Evolutionary conservation across 345 rosid genomes (phyloP).

Genomic region (Passiflora organensis): DNA sequence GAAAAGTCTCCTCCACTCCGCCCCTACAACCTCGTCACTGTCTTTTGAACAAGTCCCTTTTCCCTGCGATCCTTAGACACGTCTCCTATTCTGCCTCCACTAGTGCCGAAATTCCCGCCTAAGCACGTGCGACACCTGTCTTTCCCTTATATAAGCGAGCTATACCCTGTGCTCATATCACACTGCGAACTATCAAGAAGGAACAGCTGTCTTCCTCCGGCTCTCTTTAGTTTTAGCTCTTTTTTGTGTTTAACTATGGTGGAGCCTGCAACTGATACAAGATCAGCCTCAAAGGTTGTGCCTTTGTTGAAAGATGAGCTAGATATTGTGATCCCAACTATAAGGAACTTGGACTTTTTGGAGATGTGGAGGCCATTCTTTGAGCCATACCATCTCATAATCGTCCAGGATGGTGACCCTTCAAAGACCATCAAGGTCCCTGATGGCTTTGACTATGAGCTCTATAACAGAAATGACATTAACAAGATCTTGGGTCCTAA

Average conservation of each 20-base stretch:
- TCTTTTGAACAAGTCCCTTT: conserved; percentile 11
- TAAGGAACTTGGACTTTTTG: conserved; percentile 43
- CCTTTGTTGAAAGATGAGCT: conserved; percentile 47
- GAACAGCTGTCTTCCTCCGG: no score
- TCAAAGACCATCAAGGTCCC: conserved; percentile 47
- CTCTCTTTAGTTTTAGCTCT: no score
- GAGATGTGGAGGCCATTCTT: conserved; percentile 56
- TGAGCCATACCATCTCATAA: conserved; percentile 47
- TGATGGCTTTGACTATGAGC: conserved; percentile 46
- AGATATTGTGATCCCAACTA: conserved; percentile 49
- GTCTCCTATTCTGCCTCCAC: no score
- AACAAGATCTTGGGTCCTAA: conserved; percentile 47
- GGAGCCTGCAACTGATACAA: no score
- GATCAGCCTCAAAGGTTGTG: no score
- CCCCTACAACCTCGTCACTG: conserved; percentile 1
- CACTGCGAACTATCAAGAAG: no score
- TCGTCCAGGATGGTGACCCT: conserved; percentile 53
- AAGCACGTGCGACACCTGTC: no score
- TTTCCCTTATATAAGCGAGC: no score
- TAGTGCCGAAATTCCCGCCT: no score
- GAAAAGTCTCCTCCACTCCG: background rate
- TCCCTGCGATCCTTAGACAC: conserved; percentile 1
- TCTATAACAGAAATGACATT: conserved; percentile 49
- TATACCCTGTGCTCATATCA: no score
- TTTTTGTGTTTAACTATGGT: no score